These are phyloP conservation scores for Aspergillus pseudotamarii DNA, from an alignment of 2,329 filamentous ascomycete genomes.

Conservation along the genomic window DNA sequence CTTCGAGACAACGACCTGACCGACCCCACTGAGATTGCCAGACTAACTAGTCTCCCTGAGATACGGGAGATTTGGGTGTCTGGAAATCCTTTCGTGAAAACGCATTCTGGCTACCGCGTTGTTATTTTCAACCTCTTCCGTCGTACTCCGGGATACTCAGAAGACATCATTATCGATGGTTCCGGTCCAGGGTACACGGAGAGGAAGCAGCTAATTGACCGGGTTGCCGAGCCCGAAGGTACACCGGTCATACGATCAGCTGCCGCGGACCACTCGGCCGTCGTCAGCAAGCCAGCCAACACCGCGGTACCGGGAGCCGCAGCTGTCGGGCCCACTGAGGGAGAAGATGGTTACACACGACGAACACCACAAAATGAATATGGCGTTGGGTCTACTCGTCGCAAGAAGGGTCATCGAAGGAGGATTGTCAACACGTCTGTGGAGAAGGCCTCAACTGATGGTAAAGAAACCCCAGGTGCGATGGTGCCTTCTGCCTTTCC, in stretches of 20 bases:
- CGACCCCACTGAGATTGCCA: conserved; percentile 88
- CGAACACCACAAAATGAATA: conserved; percentile 27
- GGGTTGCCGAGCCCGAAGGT: conserved; percentile 72
- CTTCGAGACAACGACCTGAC: conserved; percentile 85
- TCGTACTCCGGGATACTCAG: conserved; percentile 81
- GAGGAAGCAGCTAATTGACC: conserved; percentile 79
- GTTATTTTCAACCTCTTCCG: conserved; percentile 97
- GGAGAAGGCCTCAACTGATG: conserved; percentile 41
- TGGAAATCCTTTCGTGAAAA: conserved; percentile 88
- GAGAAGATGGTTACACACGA: conserved; percentile 15
- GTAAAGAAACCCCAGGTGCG: conserved; percentile 29
- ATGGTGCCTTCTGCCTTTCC: conserved; percentile 33
- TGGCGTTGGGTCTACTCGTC: conserved; percentile 39
- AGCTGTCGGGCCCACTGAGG: conserved; percentile 9
- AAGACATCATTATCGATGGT: conserved; percentile 88
- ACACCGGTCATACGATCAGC: conserved; percentile 77
- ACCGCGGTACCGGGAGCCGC: conserved; percentile 18
- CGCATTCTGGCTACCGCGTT: conserved; percentile 80
- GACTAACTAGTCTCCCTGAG: conserved; percentile 86
- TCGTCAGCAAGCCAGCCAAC: conserved; percentile 67
- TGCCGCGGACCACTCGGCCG: conserved; percentile 63
- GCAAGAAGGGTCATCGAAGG: conserved; percentile 56
- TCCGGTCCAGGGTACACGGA: conserved; percentile 82
- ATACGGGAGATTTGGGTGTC: conserved; percentile 91
- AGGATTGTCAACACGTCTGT: conserved; percentile 61